Conservation (phyloP, 2,329 filamentous ascomycete species). For the Aureobasidium sp. region DNA sequence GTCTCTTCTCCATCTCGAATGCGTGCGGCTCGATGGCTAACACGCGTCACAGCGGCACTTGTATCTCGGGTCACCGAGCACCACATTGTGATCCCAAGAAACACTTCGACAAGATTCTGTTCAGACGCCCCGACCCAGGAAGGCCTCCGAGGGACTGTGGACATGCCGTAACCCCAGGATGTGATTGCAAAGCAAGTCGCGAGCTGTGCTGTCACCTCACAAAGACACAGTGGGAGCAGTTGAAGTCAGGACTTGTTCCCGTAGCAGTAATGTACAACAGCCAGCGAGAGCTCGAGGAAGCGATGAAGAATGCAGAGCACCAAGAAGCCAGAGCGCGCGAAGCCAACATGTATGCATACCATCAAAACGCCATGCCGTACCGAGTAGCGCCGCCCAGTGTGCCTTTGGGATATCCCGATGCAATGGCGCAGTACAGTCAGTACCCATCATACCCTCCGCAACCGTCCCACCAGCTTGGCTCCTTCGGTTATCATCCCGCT, state of each 20-base stretch:
- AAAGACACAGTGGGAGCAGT: conserved; percentile 8
- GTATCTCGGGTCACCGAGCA: conserved; percentile 14
- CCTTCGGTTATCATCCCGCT: background rate
- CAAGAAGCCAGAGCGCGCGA: background rate
- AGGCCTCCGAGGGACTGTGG: conserved; percentile 14
- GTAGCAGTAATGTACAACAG: conserved; percentile 9
- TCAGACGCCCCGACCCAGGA: conserved; percentile 12
- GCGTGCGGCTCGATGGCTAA: background rate
- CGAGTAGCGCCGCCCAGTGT: background rate
- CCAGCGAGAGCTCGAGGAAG: background rate
- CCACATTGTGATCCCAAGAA: conserved; percentile 14
- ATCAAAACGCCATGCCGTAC: background rate
- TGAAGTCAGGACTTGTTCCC: conserved; percentile 4
- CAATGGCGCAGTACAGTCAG: background rate
- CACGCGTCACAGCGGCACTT: background rate
- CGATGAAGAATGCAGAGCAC: background rate
- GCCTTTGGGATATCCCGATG: background rate
- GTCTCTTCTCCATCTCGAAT: background rate
- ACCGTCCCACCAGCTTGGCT: background rate
- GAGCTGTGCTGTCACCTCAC: conserved; percentile 11
- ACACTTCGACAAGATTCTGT: conserved; percentile 13
- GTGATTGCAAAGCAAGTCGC: conserved; percentile 12
- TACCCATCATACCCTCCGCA: background rate
- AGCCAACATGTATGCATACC: background rate
- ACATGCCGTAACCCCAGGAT: background rate